Evolutionary conservation across 2,329 filamentous ascomycete genomes (phyloP).

Genomic region (Geoglossum cookeanum): DNA sequence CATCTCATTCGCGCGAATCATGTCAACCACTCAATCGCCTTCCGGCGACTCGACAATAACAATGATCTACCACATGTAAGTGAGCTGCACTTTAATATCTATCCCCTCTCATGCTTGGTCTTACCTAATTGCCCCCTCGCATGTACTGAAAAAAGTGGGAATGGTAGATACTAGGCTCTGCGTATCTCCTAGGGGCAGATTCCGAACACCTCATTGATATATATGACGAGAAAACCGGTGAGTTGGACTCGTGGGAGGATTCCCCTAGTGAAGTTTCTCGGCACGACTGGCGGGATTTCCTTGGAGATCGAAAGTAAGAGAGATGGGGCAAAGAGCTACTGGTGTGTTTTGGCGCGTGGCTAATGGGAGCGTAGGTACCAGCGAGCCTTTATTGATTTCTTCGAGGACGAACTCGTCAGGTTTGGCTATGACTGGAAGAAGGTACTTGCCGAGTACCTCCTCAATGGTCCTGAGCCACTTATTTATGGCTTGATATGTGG

Average conservation of each 20-base stretch:
- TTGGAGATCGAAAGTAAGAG: conserved; percentile 49
- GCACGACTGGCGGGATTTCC: conserved; percentile 69
- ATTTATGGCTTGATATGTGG: conserved; percentile 64
- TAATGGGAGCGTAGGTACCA: conserved; percentile 40
- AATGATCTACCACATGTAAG: conserved; percentile 64
- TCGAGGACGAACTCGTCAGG: conserved; percentile 70
- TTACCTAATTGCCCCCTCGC: conserved; percentile 5
- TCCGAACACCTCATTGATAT: conserved; percentile 55
- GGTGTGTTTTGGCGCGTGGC: not conserved
- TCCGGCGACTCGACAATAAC: conserved; percentile 53
- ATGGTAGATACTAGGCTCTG: conserved; percentile 50
- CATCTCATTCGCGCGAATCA: conserved; percentile 86
- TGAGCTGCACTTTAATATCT: conserved; percentile 3
- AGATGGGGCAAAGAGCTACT: not conserved
- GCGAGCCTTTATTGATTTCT: conserved; percentile 82
- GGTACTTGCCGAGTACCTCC: conserved; percentile 58
- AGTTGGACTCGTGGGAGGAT: conserved; percentile 61
- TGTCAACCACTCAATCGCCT: conserved; percentile 69
- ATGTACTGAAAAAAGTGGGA: conserved; percentile 1
- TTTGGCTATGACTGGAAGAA: conserved; percentile 70
- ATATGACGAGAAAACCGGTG: conserved; percentile 57
- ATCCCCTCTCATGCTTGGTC: conserved; percentile 12
- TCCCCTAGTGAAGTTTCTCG: conserved; percentile 69
- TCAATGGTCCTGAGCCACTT: conserved; percentile 53
- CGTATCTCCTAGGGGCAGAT: conserved; percentile 66